Base-by-base conservation (phyloP, 345 rosid genomes). In the Citrus trifoliata region DNA sequence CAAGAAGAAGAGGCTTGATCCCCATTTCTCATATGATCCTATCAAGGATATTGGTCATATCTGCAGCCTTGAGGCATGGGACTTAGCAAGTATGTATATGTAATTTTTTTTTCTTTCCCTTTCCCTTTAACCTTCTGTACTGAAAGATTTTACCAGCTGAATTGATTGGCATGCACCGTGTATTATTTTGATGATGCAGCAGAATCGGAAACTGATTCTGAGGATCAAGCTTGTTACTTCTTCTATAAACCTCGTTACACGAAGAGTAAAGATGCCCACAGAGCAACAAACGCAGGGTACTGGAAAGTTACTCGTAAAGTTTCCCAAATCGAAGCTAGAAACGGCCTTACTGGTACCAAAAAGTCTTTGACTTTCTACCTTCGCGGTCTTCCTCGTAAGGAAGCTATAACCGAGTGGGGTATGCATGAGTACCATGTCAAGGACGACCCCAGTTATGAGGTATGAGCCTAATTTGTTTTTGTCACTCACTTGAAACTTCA, bases 21-120 rank as follows among this genome's bases (percentile, higher is more conserved):
- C 27, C 4, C 32, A 38, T 80, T 55, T 32, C 53, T 25, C 30
- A 0, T 75, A 69, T 19, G 35, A 33, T 22, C 2, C 18, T 30
- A 71, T 82, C 21, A 7, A 25, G 28, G 80, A 73, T n/a, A 12
- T 61, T 33, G 74, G 78, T 53, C 21, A 53, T 70, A 64, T 80
- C 59, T 74, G 73, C 76, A 63, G 35, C 2, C 51, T 5, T 59
- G 85, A 86, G 1, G 89, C 91, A 3, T 22, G 22, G 8, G 67
- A 37, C 1, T 67, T 89, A 56, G 86, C 85, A 46, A 60, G 90
- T 86, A 76, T 82, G 86, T 60, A 9, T 3, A 46, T 13, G 51
- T 46, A 46, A 46, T 18, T 5, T 5, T 5, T 33, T 33, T 5
- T 33, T 33, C 7, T 33, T 33, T 33, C 4, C 22, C 4, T 18